Base-by-base conservation (phyloP, 1,284 basidiomycete genomes). In the Paramarasmius palmivorus region DNA sequence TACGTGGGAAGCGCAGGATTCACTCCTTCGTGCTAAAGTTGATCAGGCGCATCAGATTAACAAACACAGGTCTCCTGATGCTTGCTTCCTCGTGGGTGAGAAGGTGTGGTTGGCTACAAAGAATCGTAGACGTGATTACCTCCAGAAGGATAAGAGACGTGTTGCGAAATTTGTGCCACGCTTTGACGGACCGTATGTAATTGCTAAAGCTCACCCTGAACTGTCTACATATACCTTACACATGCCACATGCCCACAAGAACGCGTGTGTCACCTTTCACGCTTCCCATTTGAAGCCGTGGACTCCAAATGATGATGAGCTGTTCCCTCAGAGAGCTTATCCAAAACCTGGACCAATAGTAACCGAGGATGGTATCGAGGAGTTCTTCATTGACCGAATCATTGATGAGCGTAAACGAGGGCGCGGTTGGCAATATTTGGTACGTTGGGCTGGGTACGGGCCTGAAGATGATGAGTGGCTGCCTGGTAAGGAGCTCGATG, bases 131-230 rank as follows among this genome's bases (percentile, higher is more conserved):
- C 17, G 44, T 1, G 41, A 59, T 7, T 65, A 64, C 53, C 35
- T 55, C 7, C 29, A 48, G 2, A 41, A 52, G 0, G 56, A 51
- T 15, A 50, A 61, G 10, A 53, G 58, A 6, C 49, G 61, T 14
- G 49, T 64, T 2, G 63, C 61, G 4, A 69, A 70, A 29, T 66
- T 66, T 38, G 59, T 70, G 56, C 61, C 66, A 0, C 41, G 62
- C 1, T 63, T 29, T 8, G 65, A 69, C 29, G 61, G 67, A 0
- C 64, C 64, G 0, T 64, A 57, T 40, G 17, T 19, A 8, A 19
- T 40, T 40, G 39, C 15, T 14, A 40, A 40, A 19, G 8, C 50
- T 4, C 54, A 65, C 35, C 49, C 49, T 0, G 56, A 67, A 25
- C 53, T 49, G 5, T 70, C 66, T 0, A 61, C 57, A 1, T 59